Evolutionary conservation across 768 basidiomycete genomes (phyloP), one percentile per base, ranked within the genome.

Genomic region (Tulasnella sp.): DNA sequence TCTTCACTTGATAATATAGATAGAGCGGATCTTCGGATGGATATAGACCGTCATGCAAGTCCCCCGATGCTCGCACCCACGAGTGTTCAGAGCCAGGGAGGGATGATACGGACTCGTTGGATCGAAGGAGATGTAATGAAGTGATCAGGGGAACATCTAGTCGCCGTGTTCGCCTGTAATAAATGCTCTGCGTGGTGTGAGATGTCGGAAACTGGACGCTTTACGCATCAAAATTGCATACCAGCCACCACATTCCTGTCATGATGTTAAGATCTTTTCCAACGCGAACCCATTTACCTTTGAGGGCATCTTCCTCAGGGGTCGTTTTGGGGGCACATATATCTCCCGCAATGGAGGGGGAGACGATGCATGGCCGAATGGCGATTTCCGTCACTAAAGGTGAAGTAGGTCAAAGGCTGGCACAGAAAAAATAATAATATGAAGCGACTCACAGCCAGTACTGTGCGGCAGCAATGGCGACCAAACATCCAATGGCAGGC

Each of bases 211-310:
- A 78, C 48, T n/a, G 72, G 78, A 24, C 79, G 31, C 5, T 81
- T 44, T 9, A 80, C 78, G 14, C 50, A 16, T 72, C 0, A 22
- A 44, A 50, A 79, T 83, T 42, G 85, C 90, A 84, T 82, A 95
- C 91, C 83, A 94, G 85, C 83, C 88, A 91, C 86, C 87, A 93
- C 37, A 90, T 85, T 80, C 88, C 92, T 83, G 84, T 86, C 87
- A 89, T 87, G 46, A 87, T 82, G 84, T 96, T 96, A 46, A 98
- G 85, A 86, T 98, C 93, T 72, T 91, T 89, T 54, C 91, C 91
- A 18, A 99, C 93, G 20, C 93, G 91, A 1, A 97, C 95, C 97
- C 97, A 99, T 83, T 93, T 94, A 1, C 89, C 89, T 40, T 85
- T 84, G 12, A 81, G 58, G 18, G 84, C 84, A 54, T 85, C 84